Percentiles rank a stretch among this genome's conserved stretches.
phyloP scores from a whole-genome alignment of 768 basidiomycete genomes.

The Tylopilus intermedius region DNA sequence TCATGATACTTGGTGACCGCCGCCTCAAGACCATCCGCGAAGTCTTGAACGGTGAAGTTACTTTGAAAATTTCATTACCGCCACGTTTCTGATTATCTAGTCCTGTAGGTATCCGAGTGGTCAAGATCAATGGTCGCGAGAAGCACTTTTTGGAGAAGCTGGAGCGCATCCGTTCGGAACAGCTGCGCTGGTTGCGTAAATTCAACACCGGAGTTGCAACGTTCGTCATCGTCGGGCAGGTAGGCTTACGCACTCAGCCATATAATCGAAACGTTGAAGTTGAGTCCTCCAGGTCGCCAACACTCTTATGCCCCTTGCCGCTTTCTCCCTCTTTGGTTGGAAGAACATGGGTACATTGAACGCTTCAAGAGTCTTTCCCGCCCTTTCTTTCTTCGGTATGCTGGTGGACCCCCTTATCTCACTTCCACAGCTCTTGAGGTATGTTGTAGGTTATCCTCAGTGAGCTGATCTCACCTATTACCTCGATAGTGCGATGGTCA shows the following conservation, averaged over 20 bases:
- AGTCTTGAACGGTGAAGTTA: constrained; percentile 21
- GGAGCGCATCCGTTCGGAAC: constrained; percentile 21
- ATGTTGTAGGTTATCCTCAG: neutral
- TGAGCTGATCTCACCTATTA: neutral
- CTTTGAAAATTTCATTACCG: neutral
- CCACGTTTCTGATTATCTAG: neutral
- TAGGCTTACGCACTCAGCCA: neutral
- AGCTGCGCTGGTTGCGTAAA: constrained; percentile 23
- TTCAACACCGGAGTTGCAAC: constrained; percentile 22
- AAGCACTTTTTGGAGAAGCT: constrained; percentile 20
- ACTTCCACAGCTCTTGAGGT: constrained; percentile 29
- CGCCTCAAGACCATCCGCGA: constrained; percentile 28
- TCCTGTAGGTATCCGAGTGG: constrained; percentile 21
- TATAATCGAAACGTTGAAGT: constrained; percentile 2
- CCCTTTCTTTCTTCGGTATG: constrained; percentile 30
- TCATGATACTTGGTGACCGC: constrained; percentile 26
- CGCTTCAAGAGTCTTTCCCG: constrained; percentile 24
- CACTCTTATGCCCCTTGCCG: constrained; percentile 30
- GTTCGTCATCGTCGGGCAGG: constrained; percentile 27
- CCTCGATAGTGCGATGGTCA: constrained; percentile 18
- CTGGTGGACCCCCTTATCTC: constrained; percentile 28
- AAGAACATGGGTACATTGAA: constrained; percentile 23
- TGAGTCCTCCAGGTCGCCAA: constrained; percentile 17
- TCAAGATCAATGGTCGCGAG: constrained; percentile 28
- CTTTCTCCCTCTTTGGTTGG: constrained; percentile 27